Evolutionary conservation across 2,329 filamentous ascomycete genomes (phyloP).

Genomic region (Fusarium pininemorale): DNA sequence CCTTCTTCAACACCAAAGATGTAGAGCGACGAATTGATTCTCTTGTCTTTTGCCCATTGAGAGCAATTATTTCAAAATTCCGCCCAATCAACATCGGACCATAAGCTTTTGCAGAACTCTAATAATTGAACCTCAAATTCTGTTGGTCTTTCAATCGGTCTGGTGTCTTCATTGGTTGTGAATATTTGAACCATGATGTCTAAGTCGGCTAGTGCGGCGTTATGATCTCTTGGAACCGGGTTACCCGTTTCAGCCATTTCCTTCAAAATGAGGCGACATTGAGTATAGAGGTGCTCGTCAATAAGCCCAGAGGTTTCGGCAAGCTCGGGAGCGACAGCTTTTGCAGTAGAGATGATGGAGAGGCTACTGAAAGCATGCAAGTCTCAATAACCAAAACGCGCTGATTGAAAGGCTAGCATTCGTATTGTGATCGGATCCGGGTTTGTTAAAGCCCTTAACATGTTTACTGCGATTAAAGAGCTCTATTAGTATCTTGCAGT

Average conservation of each 20-base stretch:
- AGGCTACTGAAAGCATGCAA: not conserved
- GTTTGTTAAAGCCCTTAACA: too few relatives aligned
- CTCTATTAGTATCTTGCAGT: not conserved
- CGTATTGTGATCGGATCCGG: rapidly evolving
- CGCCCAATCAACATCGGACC: not conserved
- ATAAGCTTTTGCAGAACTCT: not conserved
- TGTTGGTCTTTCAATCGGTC: not conserved
- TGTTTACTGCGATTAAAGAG: not conserved
- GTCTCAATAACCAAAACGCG: not conserved
- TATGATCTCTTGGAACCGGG: not conserved
- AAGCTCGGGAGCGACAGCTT: not conserved
- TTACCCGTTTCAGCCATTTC: not conserved
- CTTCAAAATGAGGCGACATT: not conserved
- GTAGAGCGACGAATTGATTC: not conserved
- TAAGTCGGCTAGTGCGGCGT: not conserved
- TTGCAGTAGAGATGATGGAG: not conserved
- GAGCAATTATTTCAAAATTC: not conserved
- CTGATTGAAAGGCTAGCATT: not conserved
- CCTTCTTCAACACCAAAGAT: not conserved
- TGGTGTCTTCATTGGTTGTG: not conserved
- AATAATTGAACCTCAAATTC: not conserved
- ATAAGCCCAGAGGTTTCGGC: not conserved
- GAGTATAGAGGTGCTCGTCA: not conserved
- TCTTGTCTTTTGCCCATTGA: not conserved
- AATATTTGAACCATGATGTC: not conserved